Evolutionary conservation across 116 monocot species (phyloP), one percentile per base, ranked within the genome.

Genomic region (Posidonia oceanica): DNA sequence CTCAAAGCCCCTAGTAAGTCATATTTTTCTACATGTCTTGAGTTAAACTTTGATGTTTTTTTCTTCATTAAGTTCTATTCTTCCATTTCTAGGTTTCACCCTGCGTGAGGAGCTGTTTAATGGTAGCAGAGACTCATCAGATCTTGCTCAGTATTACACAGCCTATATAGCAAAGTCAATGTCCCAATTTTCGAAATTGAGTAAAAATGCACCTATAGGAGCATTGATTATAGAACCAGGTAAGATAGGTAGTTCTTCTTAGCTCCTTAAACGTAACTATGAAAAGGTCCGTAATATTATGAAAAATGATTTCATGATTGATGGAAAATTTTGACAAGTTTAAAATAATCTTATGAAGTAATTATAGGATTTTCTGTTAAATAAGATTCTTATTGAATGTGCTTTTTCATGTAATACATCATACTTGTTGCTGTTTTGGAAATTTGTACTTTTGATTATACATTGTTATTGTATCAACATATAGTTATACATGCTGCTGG

Each of bases 201-300:
- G 41, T 59, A 41, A 23, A 5, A 55, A 74, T 17, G 74, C 75
- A 70, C 66, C 68, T 70, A 80, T 87, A 80, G 91, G 84, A 66
- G 96, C 96, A 67, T 69, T 96, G n/a, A 83, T 96, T 67, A 78
- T 96, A n/a, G 96, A 96, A 77, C 96, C 96, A 72, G 89, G 96
- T 72, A 89, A 88, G 75, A 52, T 52, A 68, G 21, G 65, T 16
- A 17, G 8, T 10, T 64, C 3, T 10, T 64, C 3, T n/a, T 60
- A 0, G 8, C 2, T 23, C 29, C 18, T 21, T 7, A 60, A 60
- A 60, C 12, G 22, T 60, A 48, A 48, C 12, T 48, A 48, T 48
- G 0, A 48, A 48, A 48, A 48, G 48, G 0, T 48, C 48, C 48
- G 7, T 10, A 48, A 48, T 48, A 12, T 7, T 48, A 10, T 48